These are phyloP conservation scores for Leucocoprinus birnbaumii DNA, from an alignment of 768 basidiomycete species.

Conservation along the genomic window DNA sequence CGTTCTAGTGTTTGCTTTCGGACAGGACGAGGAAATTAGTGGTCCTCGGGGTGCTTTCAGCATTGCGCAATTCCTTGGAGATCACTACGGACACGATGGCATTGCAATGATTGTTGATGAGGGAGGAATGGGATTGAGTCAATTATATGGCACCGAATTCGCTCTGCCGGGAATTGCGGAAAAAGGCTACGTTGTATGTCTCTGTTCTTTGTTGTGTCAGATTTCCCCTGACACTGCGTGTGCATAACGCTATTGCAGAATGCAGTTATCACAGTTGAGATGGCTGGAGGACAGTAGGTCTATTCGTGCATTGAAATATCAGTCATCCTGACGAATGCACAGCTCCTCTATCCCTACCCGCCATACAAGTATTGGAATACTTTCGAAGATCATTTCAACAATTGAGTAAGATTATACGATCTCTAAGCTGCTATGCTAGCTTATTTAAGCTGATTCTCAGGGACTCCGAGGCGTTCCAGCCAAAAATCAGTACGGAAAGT, in stretches of 20 bases:
- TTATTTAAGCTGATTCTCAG: slow-evolving; percentile 8
- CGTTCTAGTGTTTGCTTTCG: slow-evolving; percentile 25
- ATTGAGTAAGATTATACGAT: slow-evolving; percentile 19
- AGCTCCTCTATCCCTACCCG: slow-evolving; percentile 26
- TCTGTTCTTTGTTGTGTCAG: no score
- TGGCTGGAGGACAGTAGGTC: slow-evolving; percentile 29
- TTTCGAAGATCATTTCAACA: slow-evolving; percentile 27
- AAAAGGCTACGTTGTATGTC: slow-evolving; percentile 27
- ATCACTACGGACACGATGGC: slow-evolving; percentile 22
- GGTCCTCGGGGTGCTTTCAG: slow-evolving; percentile 25
- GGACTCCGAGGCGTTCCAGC: slow-evolving; percentile 24
- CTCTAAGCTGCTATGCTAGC: no score
- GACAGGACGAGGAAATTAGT: slow-evolving; percentile 31
- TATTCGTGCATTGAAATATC: not conserved
- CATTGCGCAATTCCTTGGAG: slow-evolving; percentile 21
- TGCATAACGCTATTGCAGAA: slow-evolving; percentile 18
- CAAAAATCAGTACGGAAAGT: slow-evolving; percentile 19
- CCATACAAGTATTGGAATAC: slow-evolving; percentile 27
- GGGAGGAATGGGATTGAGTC: slow-evolving; percentile 26
- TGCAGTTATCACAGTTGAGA: slow-evolving; percentile 24
- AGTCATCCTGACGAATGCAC: not conserved
- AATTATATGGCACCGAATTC: slow-evolving; percentile 20
- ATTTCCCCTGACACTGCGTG: no score
- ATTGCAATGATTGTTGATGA: slow-evolving; percentile 31
- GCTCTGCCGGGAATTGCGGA: slow-evolving; percentile 30